Percentiles rank a stretch among this genome's conserved stretches.
Conservation (phyloP, 73 alveolate genomes). For the Urostyla sp. region DNA sequence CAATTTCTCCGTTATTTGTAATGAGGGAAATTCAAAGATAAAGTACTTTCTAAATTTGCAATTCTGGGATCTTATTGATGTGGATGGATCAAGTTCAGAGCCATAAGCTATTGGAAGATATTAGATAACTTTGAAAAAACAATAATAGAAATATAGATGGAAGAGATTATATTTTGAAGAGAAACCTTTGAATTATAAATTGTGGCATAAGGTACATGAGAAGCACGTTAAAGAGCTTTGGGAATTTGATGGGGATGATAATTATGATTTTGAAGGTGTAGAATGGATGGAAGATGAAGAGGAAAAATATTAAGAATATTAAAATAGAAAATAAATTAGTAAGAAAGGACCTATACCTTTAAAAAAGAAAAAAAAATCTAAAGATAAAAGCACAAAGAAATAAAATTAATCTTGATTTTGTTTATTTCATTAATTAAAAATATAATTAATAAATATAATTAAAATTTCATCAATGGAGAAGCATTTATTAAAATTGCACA, state of each 20-base stretch:
- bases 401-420: no score
- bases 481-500: no score
- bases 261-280: constrained; percentile 47
- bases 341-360: constrained; percentile 56
- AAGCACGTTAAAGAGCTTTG: constrained; percentile 17
- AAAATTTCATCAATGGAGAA: no score
- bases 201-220: constrained; percentile 43
- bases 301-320: constrained; percentile 30
- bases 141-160: constrained; percentile 23
- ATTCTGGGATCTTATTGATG: constrained; percentile 44
- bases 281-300: constrained; percentile 52
- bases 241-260: constrained; percentile 55
- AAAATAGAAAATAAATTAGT: constrained; percentile 7
- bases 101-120: constrained; percentile 42
- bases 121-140: constrained; percentile 22
- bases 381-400: constrained; percentile 17
- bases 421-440: no score
- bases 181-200: constrained; percentile 34
- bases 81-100: constrained; percentile 3
- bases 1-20: constrained; percentile 64
- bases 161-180: constrained; percentile 10
- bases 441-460: no score
- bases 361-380: constrained; percentile 22
- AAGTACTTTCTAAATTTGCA: constrained; percentile 10
- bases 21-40: constrained; percentile 37